phyloP scores from a whole-genome alignment of 306 rosid genomes.

The Vigna mungo region DNA sequence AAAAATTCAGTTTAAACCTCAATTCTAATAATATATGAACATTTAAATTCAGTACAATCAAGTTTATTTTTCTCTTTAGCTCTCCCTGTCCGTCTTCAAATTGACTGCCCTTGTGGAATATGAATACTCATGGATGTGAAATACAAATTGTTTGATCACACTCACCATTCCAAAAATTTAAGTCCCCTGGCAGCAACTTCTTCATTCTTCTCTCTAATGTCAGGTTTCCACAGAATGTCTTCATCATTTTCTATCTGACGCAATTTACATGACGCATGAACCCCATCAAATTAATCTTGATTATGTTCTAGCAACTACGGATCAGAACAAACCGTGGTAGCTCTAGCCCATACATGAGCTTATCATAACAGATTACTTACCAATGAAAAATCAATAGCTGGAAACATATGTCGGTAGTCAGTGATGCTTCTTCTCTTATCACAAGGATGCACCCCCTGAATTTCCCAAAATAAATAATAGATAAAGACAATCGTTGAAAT shows the following conservation, averaged over 20 bases:
- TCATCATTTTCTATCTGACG: slow-evolving; percentile 76
- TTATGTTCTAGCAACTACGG: slow-evolving; percentile 30
- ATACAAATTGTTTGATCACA: slow-evolving; percentile 15
- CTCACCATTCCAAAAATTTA: slow-evolving; percentile 82
- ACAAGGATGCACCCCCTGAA: slow-evolving; percentile 93
- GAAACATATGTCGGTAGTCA: slow-evolving; percentile 78
- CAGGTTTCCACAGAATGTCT: slow-evolving; percentile 83
- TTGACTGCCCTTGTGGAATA: neutral
- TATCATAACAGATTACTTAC: slow-evolving; percentile 52
- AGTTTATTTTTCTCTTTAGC: neutral
- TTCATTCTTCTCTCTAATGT: slow-evolving; percentile 73
- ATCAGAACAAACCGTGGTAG: slow-evolving; percentile 25
- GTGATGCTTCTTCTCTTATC: slow-evolving; percentile 85
- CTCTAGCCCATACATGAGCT: slow-evolving; percentile 30
- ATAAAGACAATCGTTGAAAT: neutral
- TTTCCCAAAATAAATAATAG: slow-evolving; percentile 8
- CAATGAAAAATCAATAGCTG: slow-evolving; percentile 89
- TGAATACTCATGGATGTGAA: neutral
- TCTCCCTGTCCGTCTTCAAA: neutral
- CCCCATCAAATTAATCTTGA: slow-evolving; percentile 36
- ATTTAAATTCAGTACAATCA: neutral
- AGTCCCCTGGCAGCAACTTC: slow-evolving; percentile 85
- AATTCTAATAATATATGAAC: slow-evolving; percentile 22
- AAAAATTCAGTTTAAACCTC: neutral
- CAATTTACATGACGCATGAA: slow-evolving; percentile 38